Conservation (phyloP, 208 protist species). For the Trichomonas vaginalis region DNA sequence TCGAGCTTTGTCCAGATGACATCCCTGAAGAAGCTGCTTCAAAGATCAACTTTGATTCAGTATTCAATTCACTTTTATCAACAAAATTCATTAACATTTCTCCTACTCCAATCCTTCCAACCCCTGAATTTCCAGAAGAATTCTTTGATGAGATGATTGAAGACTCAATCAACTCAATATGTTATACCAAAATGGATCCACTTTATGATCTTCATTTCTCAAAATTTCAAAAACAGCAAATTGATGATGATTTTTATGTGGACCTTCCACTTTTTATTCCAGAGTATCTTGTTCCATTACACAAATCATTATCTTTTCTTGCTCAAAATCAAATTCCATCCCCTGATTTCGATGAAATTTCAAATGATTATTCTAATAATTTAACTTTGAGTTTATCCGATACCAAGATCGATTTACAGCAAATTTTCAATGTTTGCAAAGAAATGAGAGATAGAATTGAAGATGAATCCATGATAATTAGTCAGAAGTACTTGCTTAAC, state of each 20-base stretch:
- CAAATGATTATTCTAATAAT: neutral
- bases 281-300: neutral
- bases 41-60: neutral
- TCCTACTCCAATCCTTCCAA: neutral
- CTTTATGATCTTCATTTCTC: too few relatives aligned
- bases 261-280: neutral
- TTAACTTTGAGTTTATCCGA: neutral
- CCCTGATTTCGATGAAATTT: neutral
- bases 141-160: too few relatives aligned
- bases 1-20: neutral
- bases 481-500: neutral
- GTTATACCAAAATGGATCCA: too few relatives aligned
- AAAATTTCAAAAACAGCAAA: neutral
- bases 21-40: neutral
- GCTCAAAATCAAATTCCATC: neutral
- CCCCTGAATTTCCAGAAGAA: neutral
- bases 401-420: neutral
- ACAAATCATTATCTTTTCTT: neutral
- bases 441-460: neutral
- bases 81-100: neutral
- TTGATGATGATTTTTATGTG: neutral
- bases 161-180: too few relatives aligned
- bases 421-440: neutral
- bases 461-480: neutral
- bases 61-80: neutral